Percentiles rank a stretch among this genome's conserved stretches.
phyloP scores from a whole-genome alignment of 202 grass and related monocot genomes.

The Elaeis oleifera region DNA sequence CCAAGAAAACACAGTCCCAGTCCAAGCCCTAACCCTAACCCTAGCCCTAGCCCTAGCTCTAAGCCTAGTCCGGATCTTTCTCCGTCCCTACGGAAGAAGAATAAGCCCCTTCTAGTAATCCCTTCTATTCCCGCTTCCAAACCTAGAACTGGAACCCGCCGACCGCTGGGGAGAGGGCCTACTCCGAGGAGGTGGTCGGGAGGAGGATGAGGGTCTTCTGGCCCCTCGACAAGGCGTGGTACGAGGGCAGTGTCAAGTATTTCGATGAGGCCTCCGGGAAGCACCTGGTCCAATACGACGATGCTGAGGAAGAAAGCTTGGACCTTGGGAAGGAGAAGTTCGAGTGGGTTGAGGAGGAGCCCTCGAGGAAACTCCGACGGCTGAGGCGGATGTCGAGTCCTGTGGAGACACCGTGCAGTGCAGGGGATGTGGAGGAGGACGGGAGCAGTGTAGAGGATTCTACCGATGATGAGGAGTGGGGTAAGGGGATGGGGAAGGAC shows the following conservation, averaged over 20 bases:
- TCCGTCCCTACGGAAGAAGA: slow-evolving; percentile 30
- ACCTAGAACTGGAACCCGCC: slow-evolving; percentile 18
- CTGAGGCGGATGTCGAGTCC: slow-evolving; percentile 37
- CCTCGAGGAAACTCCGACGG: slow-evolving; percentile 55
- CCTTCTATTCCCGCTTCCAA: slow-evolving; percentile 7
- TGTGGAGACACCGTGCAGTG: slow-evolving; percentile 23
- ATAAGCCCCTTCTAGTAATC: slow-evolving; percentile 35
- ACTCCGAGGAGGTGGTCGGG: slow-evolving; percentile 39
- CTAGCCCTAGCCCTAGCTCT: slow-evolving; percentile 1
- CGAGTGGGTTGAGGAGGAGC: slow-evolving; percentile 44
- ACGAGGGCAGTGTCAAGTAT: slow-evolving; percentile 44
- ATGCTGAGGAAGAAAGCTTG: slow-evolving; percentile 66
- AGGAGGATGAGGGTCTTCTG: slow-evolving; percentile 70
- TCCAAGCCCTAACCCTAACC: not conserved
- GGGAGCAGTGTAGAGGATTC: slow-evolving; percentile 26
- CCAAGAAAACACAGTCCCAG: slow-evolving; percentile 14
- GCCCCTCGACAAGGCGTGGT: slow-evolving; percentile 81
- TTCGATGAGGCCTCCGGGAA: slow-evolving; percentile 39
- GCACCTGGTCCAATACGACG: slow-evolving; percentile 61
- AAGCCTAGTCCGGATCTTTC: slow-evolving; percentile 21
- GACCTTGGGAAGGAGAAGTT: slow-evolving; percentile 61
- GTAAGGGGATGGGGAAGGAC: slow-evolving; percentile 32
- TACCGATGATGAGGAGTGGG: slow-evolving; percentile 70
- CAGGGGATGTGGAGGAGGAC: not conserved
- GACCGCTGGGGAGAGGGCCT: slow-evolving; percentile 2